phyloP scores from a whole-genome alignment of 495 filamentous ascomycete species.

The Staphylotrichum tortipilum region DNA sequence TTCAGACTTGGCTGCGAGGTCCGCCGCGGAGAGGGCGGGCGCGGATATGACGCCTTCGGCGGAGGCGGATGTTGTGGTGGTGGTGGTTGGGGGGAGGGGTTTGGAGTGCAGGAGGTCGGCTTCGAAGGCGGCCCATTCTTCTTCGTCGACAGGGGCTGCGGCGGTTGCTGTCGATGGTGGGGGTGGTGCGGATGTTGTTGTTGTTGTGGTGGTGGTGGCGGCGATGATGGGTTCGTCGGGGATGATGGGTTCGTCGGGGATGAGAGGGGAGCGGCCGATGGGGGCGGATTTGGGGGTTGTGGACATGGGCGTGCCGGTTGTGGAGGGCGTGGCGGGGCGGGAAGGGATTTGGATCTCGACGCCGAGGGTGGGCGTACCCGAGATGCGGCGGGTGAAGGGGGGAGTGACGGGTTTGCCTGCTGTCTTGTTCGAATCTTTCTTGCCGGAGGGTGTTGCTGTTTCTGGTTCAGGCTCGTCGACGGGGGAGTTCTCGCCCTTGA shows the following conservation, averaged over 20 bases:
- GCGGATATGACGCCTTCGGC: conserved; percentile 59
- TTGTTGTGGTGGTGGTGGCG: conserved; percentile 12
- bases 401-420: conserved; percentile 24
- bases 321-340: conserved; percentile 43
- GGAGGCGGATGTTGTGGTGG: conserved; percentile 5
- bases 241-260: conserved; percentile 23
- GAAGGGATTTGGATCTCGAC: conserved; percentile 50
- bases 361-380: conserved; percentile 34
- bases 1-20: conserved; percentile 61
- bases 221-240: background rate
- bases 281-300: conserved; percentile 24
- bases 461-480: conserved; percentile 6
- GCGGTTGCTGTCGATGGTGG: conserved; percentile 7
- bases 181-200: conserved; percentile 10
- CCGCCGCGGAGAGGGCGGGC: conserved; percentile 58
- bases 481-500: conserved; percentile 23
- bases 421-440: background rate
- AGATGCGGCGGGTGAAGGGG: conserved; percentile 27
- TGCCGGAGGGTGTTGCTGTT: conserved; percentile 10
- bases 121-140: conserved; percentile 87
- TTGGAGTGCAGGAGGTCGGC: conserved; percentile 62
- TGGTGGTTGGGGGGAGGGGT: conserved; percentile 6
- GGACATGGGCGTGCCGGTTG: conserved; percentile 23
- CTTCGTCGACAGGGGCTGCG: conserved; percentile 53
- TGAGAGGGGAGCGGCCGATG: conserved; percentile 31